phyloP scores from a whole-genome alignment of 176 grass and related monocot genomes.

The Elaeis guineensis region DNA sequence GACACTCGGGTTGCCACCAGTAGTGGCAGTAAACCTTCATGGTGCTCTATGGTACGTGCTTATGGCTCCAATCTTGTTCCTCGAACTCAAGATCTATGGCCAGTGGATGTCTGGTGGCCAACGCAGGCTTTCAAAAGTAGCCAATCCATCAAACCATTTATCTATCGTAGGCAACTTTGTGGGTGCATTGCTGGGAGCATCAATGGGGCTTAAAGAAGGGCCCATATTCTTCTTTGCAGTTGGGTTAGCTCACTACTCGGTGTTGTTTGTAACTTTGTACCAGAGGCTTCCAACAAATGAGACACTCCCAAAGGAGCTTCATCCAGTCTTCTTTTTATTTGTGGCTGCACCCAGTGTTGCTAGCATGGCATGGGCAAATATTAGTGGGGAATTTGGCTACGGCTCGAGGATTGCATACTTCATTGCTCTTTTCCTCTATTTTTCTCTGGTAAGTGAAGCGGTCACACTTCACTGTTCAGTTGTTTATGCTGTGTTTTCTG shows the following conservation, averaged over 20 bases:
- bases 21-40: background rate
- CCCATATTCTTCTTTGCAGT: constrained; percentile 86
- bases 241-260: constrained; percentile 73
- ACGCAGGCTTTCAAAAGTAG: constrained; percentile 65
- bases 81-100: constrained; percentile 92
- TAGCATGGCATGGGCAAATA: constrained; percentile 71
- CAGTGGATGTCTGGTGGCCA: constrained; percentile 95
- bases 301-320: constrained; percentile 77
- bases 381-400: constrained; percentile 65
- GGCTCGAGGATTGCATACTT: constrained; percentile 62
- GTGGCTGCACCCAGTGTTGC: constrained; percentile 81
- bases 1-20: background rate
- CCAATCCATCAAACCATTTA: constrained; percentile 80
- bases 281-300: constrained; percentile 93
- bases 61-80: constrained; percentile 68
- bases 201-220: constrained; percentile 65
- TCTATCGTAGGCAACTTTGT: constrained; percentile 91
- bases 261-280: constrained; percentile 92
- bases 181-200: constrained; percentile 69
- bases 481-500: constrained; percentile 6
- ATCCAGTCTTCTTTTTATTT: constrained; percentile 92
- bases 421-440: constrained; percentile 80
- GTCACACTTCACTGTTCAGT: background rate
- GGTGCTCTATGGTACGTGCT: constrained; percentile 25
- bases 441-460: constrained; percentile 42